Evolutionary conservation across 2,329 filamentous ascomycete genomes (phyloP), one percentile per base, ranked within the genome.

Genomic region (Scortechinia acanthostroma): DNA sequence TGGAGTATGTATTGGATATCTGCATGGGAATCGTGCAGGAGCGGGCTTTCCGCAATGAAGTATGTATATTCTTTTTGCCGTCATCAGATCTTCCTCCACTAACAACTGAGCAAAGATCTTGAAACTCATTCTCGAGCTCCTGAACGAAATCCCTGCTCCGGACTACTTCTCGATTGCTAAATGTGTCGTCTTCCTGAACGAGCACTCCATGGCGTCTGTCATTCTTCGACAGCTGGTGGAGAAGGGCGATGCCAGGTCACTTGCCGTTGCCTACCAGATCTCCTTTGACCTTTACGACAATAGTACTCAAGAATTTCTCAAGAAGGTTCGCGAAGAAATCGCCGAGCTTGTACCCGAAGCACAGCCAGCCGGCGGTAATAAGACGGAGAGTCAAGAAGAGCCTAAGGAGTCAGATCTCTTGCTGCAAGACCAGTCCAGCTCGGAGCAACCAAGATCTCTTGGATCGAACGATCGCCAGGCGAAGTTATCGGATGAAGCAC

Each of bases 1-100:
- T 98, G 84, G 93, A 98, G 54, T 98, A 98, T 58, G 86, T 93
- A 17, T 69, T 98, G 49, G 83, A 91, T 53, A 94, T 98, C 53
- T 96, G 91, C 72, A 95, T 98, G 89, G 91, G 94, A 50, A 85
- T 97, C 49, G 90, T 98, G 16, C 93, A 97, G 65, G 93, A 98
- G 68, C 81, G 91, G 45, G 83, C 83, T 42, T 78, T 97, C 58
- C 82, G 93, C 50, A 79, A 76, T 25, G 73, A 40, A 17, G 35
- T 40, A 15, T 40, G 35, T 40, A 6, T 10, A 10, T 40, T 6
- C 10, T n/a, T n/a, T 10, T n/a, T 30, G 25, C 25, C n/a, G 25
- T n/a, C 10, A 30, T 10, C 10, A 30, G n/a, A n/a, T 10, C 10
- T 30, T n/a, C 10, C 10, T 10, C 25, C n/a, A 30, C 10, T n/a